Evolutionary conservation across 1,139 yeast genomes (phyloP), one percentile per base, ranked within the genome.

Genomic region (Groenewaldozyma sp.): DNA sequence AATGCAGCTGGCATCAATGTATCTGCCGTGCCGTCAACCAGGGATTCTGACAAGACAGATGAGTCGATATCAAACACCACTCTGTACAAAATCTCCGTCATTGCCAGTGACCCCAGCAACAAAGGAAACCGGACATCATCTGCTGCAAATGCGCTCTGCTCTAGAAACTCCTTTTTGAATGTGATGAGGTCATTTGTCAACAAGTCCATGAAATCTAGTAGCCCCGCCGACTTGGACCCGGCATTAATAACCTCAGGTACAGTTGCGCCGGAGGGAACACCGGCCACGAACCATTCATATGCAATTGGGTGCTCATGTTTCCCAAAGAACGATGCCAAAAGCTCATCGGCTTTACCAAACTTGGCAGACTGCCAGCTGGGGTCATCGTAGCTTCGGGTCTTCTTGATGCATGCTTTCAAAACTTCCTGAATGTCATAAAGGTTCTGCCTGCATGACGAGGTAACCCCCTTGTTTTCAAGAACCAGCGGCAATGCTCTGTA

Each of bases 111-210:
- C 19, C 66, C 61, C 29, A 47, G 42, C 9, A 58, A 49, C 19
- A 68, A 42, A 2, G 73, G 72, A 45, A 67, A 66, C 18, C 56
- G 51, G 1, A 56, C 45, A 22, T 48, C 47, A 4, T 49, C 39
- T 28, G 45, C 47, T 18, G 54, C 41, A 37, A 53, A 51, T 16
- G 58, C 55, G 29, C 55, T 47, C 35, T 57, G 59, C 33, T 57
- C 60, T 28, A 55, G 46, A 28, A 51, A 55, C 35, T 50, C 43
- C 42, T 56, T 54, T 36, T 50, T 46, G 35, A 59, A 50, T 14
- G 45, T 41, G 42, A 50, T 45, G 32, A 49, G 48, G 35, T 51
- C 54, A 28, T 50, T 52, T 24, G 44, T 43, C 39, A 54, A 41
- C 34, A 59, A 47, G 39, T 59, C 63, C 34, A 49, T 45, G 34